phyloP scores from a whole-genome alignment of 371 early-diverging fungal species.

The Mycotypha africana region DNA sequence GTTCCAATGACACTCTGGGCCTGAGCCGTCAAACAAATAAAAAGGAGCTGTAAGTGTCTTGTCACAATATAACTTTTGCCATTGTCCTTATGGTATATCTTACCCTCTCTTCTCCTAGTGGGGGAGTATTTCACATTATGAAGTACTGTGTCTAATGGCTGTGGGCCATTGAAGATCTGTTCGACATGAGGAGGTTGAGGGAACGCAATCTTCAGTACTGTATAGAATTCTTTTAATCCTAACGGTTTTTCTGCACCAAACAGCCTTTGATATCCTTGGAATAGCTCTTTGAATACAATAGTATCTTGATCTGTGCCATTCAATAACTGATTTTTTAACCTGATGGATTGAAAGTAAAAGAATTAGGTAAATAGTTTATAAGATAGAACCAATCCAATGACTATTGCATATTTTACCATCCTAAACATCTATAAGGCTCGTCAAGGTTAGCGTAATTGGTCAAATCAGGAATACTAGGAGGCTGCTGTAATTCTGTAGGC shows the following conservation, averaged over 20 bases:
- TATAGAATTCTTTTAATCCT: slow-evolving; percentile 38
- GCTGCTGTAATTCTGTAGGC: slow-evolving; percentile 10
- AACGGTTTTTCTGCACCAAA: slow-evolving; percentile 40
- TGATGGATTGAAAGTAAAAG: no score
- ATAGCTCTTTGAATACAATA: slow-evolving; percentile 32
- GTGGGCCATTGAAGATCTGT: slow-evolving; percentile 9
- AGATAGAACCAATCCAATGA: not conserved
- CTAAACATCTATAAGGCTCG: slow-evolving; percentile 48
- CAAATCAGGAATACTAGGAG: slow-evolving; percentile 37
- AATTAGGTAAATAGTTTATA: not conserved
- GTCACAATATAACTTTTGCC: no score
- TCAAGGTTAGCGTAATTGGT: slow-evolving; percentile 38
- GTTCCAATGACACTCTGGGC: slow-evolving; percentile 38
- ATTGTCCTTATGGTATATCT: no score
- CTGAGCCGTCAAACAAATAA: slow-evolving; percentile 1
- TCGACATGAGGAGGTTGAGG: slow-evolving; percentile 31
- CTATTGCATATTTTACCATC: slow-evolving; percentile 24
- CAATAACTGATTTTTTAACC: slow-evolving; percentile 39
- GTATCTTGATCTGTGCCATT: slow-evolving; percentile 21
- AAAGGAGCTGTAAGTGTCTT: no score
- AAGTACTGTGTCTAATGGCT: slow-evolving; percentile 17
- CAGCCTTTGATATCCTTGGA: slow-evolving; percentile 23
- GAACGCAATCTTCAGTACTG: slow-evolving; percentile 45
- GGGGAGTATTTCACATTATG: slow-evolving; percentile 27
- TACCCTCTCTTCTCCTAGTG: slow-evolving; percentile 26